Conservation (phyloP, 148 eudicot species). For the Camellia lanceoleosa region DNA sequence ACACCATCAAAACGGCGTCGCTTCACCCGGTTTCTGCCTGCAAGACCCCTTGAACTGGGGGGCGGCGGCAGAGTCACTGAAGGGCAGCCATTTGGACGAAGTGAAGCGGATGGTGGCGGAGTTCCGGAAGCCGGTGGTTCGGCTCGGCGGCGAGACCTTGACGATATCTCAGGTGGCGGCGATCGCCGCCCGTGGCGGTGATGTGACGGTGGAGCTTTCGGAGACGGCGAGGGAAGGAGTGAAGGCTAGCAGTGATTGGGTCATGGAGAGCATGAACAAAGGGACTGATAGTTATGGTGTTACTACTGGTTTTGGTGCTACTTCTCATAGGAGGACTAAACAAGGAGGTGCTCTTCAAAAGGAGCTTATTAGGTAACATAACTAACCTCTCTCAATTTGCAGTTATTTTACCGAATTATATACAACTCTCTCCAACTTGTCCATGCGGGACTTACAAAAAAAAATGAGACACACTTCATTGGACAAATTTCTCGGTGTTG, state of each 20-base stretch:
- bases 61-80: conserved; percentile 48
- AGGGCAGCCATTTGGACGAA: conserved; percentile 71
- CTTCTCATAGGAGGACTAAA: conserved; percentile 78
- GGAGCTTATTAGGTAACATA: conserved; percentile 73
- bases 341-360: conserved; percentile 83
- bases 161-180: conserved; percentile 78
- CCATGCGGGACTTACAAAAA: no score
- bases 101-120: conserved; percentile 82
- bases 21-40: conserved; percentile 22
- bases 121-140: conserved; percentile 48
- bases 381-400: not conserved
- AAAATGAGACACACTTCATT: no score
- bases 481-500: no score
- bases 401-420: no score
- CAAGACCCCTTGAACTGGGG: conserved; percentile 80
- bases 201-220: conserved; percentile 54
- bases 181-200: conserved; percentile 34
- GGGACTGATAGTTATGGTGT: conserved; percentile 91
- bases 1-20: conserved; percentile 8
- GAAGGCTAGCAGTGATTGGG: conserved; percentile 90
- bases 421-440: no score
- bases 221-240: conserved; percentile 61
- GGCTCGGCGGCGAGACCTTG: conserved; percentile 54
- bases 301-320: conserved; percentile 86
- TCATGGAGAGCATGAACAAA: conserved; percentile 76